Evolutionary conservation across 2,329 filamentous ascomycete species (phyloP).

Genomic region (Cercospora nicotianae): DNA sequence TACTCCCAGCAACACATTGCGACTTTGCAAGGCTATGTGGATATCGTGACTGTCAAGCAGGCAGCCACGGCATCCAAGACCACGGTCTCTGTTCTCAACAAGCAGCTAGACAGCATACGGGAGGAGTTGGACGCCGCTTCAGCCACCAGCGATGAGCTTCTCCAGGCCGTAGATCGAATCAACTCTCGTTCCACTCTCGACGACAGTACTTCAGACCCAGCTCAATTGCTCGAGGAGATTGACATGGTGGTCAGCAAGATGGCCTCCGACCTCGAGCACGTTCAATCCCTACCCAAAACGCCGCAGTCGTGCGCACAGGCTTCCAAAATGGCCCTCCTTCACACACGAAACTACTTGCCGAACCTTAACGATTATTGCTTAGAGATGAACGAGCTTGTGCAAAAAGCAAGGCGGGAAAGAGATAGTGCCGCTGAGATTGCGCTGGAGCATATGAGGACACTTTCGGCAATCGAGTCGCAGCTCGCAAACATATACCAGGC

Average conservation of each 20-base stretch:
- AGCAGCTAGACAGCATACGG: conserved; percentile 48
- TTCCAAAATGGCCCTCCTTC: conserved; percentile 63
- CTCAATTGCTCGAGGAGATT: conserved; percentile 76
- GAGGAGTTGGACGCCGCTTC: conserved; percentile 45
- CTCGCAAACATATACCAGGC: conserved; percentile 71
- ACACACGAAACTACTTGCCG: conserved; percentile 64
- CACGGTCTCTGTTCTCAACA: conserved; percentile 64
- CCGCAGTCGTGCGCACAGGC: conserved; percentile 63
- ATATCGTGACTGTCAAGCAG: conserved; percentile 69
- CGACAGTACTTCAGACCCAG: conserved; percentile 55
- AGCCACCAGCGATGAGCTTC: conserved; percentile 47
- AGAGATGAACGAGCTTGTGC: conserved; percentile 58
- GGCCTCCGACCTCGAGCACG: conserved; percentile 77
- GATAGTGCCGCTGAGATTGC: conserved; percentile 67
- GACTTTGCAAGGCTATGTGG: conserved; percentile 73
- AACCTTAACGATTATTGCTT: conserved; percentile 57
- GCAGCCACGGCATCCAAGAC: conserved; percentile 67
- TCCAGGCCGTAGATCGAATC: conserved; percentile 47
- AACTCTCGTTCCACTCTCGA: conserved; percentile 31
- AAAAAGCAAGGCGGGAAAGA: conserved; percentile 59
- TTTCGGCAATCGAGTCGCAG: conserved; percentile 75
- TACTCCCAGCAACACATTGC: conserved; percentile 49
- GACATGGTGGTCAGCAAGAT: conserved; percentile 85
- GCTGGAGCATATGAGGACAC: conserved; percentile 74
- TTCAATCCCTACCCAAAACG: conserved; percentile 66